phyloP scores from a whole-genome alignment of 495 filamentous ascomycete genomes.

The Clavariopsis aquatica region DNA sequence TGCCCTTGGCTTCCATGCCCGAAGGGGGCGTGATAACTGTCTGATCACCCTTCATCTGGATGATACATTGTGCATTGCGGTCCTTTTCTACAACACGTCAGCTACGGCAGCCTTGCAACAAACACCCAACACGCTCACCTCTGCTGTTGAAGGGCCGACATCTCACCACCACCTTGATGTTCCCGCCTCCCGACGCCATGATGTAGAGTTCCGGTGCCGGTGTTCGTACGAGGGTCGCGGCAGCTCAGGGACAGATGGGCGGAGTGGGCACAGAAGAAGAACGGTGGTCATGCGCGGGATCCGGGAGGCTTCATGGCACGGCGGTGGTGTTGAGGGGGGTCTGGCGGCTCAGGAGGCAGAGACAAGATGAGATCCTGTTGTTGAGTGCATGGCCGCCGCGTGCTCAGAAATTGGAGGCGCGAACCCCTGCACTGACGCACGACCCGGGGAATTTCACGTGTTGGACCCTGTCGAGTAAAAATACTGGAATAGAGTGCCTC shows the following conservation, averaged over 20 bases:
- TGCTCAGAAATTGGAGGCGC: conserved; percentile 1
- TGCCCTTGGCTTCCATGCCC: conserved; percentile 55
- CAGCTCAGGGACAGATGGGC: neutral
- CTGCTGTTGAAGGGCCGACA: conserved; percentile 87
- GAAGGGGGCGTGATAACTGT: conserved; percentile 81
- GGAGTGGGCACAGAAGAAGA: conserved; percentile 28
- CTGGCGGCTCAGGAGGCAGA: conserved; percentile 18
- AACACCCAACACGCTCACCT: conserved; percentile 51
- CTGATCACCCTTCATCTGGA: conserved; percentile 91
- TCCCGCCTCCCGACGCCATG: conserved; percentile 81
- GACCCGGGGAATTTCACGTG: neutral
- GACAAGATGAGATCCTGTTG: neutral
- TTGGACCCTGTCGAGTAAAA: neutral
- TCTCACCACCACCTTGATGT: conserved; percentile 99
- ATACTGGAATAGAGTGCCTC: no score
- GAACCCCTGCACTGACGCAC: conserved; percentile 8
- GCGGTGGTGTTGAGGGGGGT: neutral
- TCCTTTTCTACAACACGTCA: conserved; percentile 68
- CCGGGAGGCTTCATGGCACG: conserved; percentile 36
- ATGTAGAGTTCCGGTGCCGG: conserved; percentile 46
- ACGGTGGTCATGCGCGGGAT: conserved; percentile 9
- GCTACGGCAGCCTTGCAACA: conserved; percentile 49
- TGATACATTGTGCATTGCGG: conserved; percentile 92
- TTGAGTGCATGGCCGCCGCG: neutral
- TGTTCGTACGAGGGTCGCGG: conserved; percentile 1